Percentiles rank a stretch among this genome's conserved stretches.
These are phyloP conservation scores for Pezicula neosporulosa DNA, from an alignment of 2,329 filamentous ascomycete genomes.

Conservation along the genomic window DNA sequence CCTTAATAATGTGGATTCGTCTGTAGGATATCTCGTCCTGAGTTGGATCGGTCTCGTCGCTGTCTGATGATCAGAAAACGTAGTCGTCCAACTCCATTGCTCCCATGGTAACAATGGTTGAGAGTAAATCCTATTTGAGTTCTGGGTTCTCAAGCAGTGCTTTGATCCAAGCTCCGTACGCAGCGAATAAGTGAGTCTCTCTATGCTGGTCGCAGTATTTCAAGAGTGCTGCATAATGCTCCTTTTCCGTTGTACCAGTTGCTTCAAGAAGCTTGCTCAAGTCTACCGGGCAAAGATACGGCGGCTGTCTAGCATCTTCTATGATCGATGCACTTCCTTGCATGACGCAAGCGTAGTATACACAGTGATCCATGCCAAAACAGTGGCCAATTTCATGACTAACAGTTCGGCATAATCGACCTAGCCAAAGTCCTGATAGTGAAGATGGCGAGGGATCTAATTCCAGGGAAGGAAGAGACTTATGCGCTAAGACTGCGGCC, in stretches of 20 bases:
- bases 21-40: no score
- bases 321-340: slow-evolving; percentile 53
- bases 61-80: neutral
- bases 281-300: slow-evolving; percentile 60
- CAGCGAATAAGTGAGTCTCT: slow-evolving; percentile 41
- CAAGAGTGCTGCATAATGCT: slow-evolving; percentile 37
- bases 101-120: no score
- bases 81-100: neutral
- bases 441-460: slow-evolving; percentile 19
- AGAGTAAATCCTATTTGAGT: neutral
- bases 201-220: slow-evolving; percentile 39
- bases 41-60: no score
- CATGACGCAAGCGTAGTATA: slow-evolving; percentile 63
- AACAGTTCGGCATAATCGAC: slow-evolving; percentile 52
- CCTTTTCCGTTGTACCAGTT: slow-evolving; percentile 25
- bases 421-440: slow-evolving; percentile 50
- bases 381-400: slow-evolving; percentile 67
- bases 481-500: slow-evolving; percentile 28
- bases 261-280: slow-evolving; percentile 46
- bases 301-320: slow-evolving; percentile 60
- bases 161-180: slow-evolving; percentile 40
- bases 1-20: no score
- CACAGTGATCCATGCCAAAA: slow-evolving; percentile 62
- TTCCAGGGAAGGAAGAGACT: slow-evolving; percentile 7
- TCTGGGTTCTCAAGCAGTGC: slow-evolving; percentile 17